phyloP scores from a whole-genome alignment of 495 filamentous ascomycete genomes.

The Penicillium mononematosum region DNA sequence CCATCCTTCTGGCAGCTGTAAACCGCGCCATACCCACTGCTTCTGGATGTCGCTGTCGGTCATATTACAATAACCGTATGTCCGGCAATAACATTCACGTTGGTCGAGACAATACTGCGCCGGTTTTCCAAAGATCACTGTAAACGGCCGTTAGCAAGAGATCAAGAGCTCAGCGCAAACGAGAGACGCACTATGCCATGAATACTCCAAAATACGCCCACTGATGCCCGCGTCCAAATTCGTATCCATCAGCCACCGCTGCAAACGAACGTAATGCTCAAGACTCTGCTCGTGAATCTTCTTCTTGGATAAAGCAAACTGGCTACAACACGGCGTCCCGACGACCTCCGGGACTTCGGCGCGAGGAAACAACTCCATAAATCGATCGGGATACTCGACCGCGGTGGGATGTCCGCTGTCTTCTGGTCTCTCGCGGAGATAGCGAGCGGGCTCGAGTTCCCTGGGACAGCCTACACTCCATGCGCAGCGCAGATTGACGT shows the following conservation, averaged over 20 bases:
- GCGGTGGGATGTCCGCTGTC: constrained; percentile 23
- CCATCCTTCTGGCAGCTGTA: constrained; percentile 22
- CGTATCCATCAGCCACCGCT: constrained; percentile 61
- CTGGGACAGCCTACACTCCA: constrained; percentile 45
- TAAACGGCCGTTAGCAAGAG: neutral
- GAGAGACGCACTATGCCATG: constrained; percentile 58
- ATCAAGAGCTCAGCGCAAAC: neutral
- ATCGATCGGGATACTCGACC: constrained; percentile 27
- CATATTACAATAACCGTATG: constrained; percentile 38
- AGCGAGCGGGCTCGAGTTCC: constrained; percentile 30
- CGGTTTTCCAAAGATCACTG: constrained; percentile 30
- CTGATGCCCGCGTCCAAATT: constrained; percentile 50
- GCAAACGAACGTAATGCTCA: constrained; percentile 52
- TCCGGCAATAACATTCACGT: constrained; percentile 41
- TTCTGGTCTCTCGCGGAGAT: constrained; percentile 25
- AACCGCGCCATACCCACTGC: constrained; percentile 30
- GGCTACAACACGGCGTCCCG: constrained; percentile 59
- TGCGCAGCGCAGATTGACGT: constrained; percentile 50
- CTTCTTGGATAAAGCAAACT: constrained; percentile 62
- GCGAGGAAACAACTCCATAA: constrained; percentile 42
- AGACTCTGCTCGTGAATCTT: constrained; percentile 42
- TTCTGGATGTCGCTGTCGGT: constrained; percentile 18
- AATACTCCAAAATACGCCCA: constrained; percentile 66
- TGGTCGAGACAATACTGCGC: constrained; percentile 35
- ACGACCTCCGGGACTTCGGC: constrained; percentile 30